These are phyloP conservation scores for Penicillium cosmopolitanum DNA, from an alignment of 495 filamentous ascomycete genomes.

Conservation along the genomic window DNA sequence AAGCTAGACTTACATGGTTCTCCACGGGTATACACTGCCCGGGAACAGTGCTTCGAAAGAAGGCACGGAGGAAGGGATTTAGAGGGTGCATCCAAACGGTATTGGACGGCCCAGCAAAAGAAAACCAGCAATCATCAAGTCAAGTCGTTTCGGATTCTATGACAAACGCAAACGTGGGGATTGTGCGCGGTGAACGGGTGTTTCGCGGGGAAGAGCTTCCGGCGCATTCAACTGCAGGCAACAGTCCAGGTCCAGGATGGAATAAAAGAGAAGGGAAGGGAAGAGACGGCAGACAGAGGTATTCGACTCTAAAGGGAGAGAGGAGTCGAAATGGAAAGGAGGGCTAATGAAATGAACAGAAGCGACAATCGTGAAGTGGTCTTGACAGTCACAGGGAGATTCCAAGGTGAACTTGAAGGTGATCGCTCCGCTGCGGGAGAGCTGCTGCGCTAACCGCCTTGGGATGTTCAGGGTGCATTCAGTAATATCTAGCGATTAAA, in stretches of 20 bases:
- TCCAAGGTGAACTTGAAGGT: constrained; percentile 27
- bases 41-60: constrained; percentile 94
- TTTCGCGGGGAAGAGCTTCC: constrained; percentile 42
- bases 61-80: constrained; percentile 97
- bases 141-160: constrained; percentile 25
- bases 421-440: constrained; percentile 35
- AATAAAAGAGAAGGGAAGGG: not conserved
- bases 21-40: constrained; percentile 91
- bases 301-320: too few relatives aligned
- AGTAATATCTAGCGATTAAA: too few relatives aligned
- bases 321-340: too few relatives aligned
- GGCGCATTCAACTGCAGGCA: constrained; percentile 43
- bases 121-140: constrained; percentile 48
- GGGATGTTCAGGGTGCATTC: constrained; percentile 13
- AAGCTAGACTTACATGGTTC: constrained; percentile 68
- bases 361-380: too few relatives aligned
- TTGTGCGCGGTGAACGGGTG: constrained; percentile 32
- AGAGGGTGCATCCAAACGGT: constrained; percentile 94
- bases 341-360: not conserved
- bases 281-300: not conserved
- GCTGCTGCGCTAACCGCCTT: constrained; percentile 33
- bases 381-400: constrained; percentile 14
- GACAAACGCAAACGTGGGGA: constrained; percentile 22
- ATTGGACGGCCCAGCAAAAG: constrained; percentile 49
- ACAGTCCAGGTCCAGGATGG: constrained; percentile 12